Evolutionary conservation across 441 rosid genomes (phyloP), one percentile per base, ranked within the genome.

Genomic region (Hura crepitans): DNA sequence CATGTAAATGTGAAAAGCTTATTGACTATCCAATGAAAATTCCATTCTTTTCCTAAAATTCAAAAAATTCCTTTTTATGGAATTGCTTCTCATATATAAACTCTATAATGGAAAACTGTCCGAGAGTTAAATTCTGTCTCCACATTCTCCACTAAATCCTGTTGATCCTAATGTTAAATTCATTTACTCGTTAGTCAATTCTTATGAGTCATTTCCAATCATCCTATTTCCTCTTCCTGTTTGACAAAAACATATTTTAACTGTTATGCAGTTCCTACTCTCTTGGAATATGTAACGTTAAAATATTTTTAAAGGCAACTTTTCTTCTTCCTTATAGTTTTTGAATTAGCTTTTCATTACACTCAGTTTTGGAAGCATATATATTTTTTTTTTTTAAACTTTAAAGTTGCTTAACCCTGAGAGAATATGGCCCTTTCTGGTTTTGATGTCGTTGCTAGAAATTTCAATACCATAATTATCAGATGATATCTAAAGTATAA

Each of bases 81-180:
- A 63, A 45, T 45, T 25, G 54, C 54, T 22, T 46, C 54, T 43
- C 39, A 17, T 27, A 0, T 15, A n/a, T 64, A 10, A 17, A 15
- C 6, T 37, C 30, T 66, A 15, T 56, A 56, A 55, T n/a, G 10
- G 12, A 14, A 54, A n/a, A 1, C 35, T 14, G 54, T 69, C 17
- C 72, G 28, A 69, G 42, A 15, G 30, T 18, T 20, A 12, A n/a
- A 46, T 69, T 46, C 7, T 33, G 18, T 69, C 22, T 69, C 64
- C 11, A 6, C 55, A 35, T 14, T 1, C 35, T 56, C 28, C 30
- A 7, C 18, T 68, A 43, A 65, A 30, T 43, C 13, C 15, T n/a
- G 9, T 46, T 46, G 55, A 68, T 56, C 14, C 20, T 43, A 68
- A 9, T 54, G 53, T 46, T 46, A 31, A 25, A 43, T 46, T 46